Evolutionary conservation across 805 yeast species (phyloP), one percentile per base, ranked within the genome.

Genomic region (Brettanomyces sp.): DNA sequence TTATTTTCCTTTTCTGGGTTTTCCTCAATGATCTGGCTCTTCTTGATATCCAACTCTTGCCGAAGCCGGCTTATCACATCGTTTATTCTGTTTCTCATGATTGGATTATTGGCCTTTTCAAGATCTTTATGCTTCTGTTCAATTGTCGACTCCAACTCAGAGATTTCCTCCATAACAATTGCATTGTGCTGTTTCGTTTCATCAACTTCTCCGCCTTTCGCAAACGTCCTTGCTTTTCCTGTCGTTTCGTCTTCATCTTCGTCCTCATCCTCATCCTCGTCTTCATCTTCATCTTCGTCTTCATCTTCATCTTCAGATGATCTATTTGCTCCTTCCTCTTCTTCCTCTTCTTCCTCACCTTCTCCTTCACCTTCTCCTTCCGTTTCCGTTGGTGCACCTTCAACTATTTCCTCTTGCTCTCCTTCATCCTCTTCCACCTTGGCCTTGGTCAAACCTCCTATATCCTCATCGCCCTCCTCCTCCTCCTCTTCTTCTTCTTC

Each of bases 61-160:
- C 80, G 81, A 57, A 93, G 72, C 49, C 90, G 81, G 47, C 74
- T 76, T 44, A 87, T 85, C 44, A 84, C 89, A 52, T 85, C 93
- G 55, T 82, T 73, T 60, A 90, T 85, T 66, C 97, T 82, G 63
- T 82, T 85, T 58, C 82, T 80, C 78, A 93, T 74, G 66, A 91
- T 82, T 54, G 91, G 90, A 59, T 88, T 88, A 43, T 80, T 73
- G 14, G 90, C 89, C 52, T 81, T 80, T 21, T 73, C 77, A 42
- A 87, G 76, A 55, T 85, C 89, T 41, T 72, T 72, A 60, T 78
- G 79, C 57, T 91, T 90, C 55, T 81, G 82, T 45, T 74, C 78
- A 44, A 93, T 82, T 0, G 91, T 89, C 13, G 73, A 56, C 59
- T 85, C 89, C 49, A 93, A 71, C 57, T 93, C 99, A 5, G 72